These are phyloP conservation scores for Quercus gilva DNA, from an alignment of 306 rosid species.

Conservation along the genomic window DNA sequence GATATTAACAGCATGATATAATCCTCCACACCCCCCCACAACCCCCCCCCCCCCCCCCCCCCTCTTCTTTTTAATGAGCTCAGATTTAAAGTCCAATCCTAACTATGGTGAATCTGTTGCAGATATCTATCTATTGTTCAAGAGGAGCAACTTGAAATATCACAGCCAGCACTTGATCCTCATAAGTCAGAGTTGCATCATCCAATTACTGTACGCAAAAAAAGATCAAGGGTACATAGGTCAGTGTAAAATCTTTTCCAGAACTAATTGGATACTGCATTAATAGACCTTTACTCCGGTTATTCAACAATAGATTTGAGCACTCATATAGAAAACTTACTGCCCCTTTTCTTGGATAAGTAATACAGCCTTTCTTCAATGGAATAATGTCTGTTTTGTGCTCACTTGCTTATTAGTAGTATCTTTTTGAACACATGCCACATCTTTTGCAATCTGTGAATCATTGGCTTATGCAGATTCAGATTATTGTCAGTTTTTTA, in stretches of 20 bases:
- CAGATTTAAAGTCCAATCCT: not conserved
- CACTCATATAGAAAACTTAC: not conserved
- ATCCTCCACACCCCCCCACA: fast-evolving
- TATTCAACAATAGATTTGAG: not conserved
- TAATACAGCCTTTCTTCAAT: not conserved
- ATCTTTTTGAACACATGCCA: not conserved
- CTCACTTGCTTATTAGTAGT: not conserved
- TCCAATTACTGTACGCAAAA: conserved; percentile 64
- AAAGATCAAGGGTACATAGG: conserved; percentile 82
- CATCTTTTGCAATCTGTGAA: not conserved
- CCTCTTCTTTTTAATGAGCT: not conserved
- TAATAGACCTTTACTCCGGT: not conserved
- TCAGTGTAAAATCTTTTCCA: conserved; percentile 18
- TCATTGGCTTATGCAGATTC: not conserved
- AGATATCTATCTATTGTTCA: conserved; percentile 78
- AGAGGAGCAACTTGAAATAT: conserved; percentile 90
- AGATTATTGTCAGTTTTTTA: not conserved
- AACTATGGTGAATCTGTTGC: conserved; percentile 22
- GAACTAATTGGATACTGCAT: not conserved
- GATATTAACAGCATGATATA: not conserved
- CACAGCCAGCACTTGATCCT: conserved; percentile 96
- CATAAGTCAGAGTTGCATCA: conserved; percentile 82
- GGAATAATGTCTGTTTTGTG: not conserved
- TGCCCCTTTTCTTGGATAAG: not conserved
- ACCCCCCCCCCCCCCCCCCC: too few species aligned